Evolutionary conservation across 148 eudicot genomes (phyloP).

Genomic region (Hydrangea macrophylla): DNA sequence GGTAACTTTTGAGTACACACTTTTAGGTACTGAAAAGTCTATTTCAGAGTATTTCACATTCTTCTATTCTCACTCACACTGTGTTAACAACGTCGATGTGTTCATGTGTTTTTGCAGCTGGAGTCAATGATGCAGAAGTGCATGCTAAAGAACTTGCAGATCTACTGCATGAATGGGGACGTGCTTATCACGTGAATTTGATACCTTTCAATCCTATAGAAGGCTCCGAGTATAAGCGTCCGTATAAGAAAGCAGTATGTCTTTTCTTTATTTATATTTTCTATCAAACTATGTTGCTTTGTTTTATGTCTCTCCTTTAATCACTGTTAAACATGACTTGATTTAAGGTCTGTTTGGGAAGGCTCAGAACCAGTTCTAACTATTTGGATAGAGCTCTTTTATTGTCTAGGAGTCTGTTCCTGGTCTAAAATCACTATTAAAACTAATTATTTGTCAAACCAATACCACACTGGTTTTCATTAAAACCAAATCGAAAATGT

Average conservation of each 20-base stretch:
- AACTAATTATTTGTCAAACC: too few relatives aligned
- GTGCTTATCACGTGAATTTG: constrained; percentile 92
- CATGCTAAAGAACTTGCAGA: constrained; percentile 88
- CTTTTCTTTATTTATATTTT: background rate
- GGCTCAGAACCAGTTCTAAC: too few relatives aligned
- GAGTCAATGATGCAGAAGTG: constrained; percentile 86
- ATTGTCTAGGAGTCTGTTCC: too few relatives aligned
- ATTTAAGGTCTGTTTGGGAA: too few relatives aligned
- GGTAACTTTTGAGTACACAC: constrained; percentile 95
- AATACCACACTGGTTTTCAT: too few relatives aligned
- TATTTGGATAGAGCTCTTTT: too few relatives aligned
- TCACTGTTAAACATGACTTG: background rate
- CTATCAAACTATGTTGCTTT: background rate
- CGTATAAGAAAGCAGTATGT: constrained; percentile 75
- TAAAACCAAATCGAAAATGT: too few relatives aligned
- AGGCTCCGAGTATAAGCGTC: constrained; percentile 85
- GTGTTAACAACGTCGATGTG: background rate
- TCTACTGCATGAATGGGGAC: constrained; percentile 84
- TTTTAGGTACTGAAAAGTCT: constrained; percentile 58
- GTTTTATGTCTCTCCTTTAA: background rate
- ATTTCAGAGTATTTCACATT: constrained; percentile 1
- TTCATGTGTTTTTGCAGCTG: constrained; percentile 52
- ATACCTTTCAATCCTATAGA: constrained; percentile 95
- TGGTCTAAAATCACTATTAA: too few relatives aligned
- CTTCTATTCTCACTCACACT: background rate